Evolutionary conservation across 2,329 filamentous ascomycete genomes (phyloP).

Genomic region (Neopestalotiopsis sp.): DNA sequence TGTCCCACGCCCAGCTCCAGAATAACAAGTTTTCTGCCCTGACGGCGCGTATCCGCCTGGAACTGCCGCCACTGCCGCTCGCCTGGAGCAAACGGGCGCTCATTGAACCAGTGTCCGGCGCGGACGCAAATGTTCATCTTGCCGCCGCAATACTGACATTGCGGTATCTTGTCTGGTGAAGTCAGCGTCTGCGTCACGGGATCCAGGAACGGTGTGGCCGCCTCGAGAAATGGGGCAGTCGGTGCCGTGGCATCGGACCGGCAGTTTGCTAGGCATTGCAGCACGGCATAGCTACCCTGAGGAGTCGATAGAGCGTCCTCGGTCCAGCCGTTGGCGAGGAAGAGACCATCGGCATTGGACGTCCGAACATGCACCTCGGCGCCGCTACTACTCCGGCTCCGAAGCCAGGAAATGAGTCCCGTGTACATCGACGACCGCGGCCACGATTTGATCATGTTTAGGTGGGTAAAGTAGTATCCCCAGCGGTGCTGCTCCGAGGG

Average conservation of each 20-base stretch:
- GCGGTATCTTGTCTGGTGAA: neutral
- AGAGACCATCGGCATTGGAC: neutral
- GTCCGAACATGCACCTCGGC: neutral
- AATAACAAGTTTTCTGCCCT: neutral
- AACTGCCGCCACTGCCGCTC: neutral
- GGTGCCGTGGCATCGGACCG: neutral
- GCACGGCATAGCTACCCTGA: neutral
- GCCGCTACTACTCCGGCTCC: neutral
- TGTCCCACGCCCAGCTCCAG: constrained; percentile 2
- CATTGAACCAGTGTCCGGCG: constrained; percentile 2
- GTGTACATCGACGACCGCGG: constrained; percentile 28
- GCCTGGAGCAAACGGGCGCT: neutral
- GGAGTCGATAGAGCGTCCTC: constrained; percentile 3
- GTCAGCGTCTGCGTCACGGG: neutral
- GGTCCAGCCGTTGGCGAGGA: neutral
- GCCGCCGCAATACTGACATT: neutral
- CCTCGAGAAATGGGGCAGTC: neutral
- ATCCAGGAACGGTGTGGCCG: neutral
- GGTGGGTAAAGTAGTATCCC: constrained; percentile 39
- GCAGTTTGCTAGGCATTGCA: constrained; percentile 2
- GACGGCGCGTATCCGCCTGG: neutral
- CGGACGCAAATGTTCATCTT: constrained; percentile 8
- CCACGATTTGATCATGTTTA: constrained; percentile 34
- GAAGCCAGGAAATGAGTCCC: constrained; percentile 25
- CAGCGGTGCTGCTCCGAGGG: constrained; percentile 33